Evolutionary conservation across 2,329 filamentous ascomycete genomes (phyloP).

Genomic region (Neoscytalidium dimidiatum): DNA sequence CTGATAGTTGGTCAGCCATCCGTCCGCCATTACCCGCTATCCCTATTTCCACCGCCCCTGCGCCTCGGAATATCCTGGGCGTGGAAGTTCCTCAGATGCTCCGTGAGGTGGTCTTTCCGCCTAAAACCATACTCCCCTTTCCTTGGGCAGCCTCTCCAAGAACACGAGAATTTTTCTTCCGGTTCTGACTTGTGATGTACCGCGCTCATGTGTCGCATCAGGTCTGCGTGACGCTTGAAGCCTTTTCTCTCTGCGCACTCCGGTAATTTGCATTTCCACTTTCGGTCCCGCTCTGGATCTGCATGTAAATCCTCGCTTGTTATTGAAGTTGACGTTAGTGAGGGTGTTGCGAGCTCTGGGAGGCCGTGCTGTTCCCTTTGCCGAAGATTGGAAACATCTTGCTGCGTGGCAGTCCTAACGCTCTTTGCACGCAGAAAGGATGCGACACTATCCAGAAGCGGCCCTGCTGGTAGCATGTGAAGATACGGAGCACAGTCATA

Average conservation of each 20-base stretch:
- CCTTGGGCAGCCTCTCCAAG: not conserved
- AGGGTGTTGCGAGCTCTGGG: too few species aligned
- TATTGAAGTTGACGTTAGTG: too few species aligned
- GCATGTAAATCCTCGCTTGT: too few species aligned
- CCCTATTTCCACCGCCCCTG: not conserved
- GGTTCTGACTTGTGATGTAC: not conserved
- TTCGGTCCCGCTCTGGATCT: too few species aligned
- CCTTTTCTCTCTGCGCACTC: not conserved
- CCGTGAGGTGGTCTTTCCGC: constrained; percentile 58
- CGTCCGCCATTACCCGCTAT: not conserved
- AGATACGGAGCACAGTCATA: too few species aligned
- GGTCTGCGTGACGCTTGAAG: constrained; percentile 10
- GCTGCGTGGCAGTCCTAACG: too few species aligned
- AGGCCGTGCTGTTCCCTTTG: too few species aligned
- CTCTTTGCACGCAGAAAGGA: too few species aligned
- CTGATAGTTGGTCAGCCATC: not conserved
- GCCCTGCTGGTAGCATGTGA: too few species aligned
- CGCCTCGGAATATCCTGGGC: constrained; percentile 48
- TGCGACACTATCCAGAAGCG: too few species aligned
- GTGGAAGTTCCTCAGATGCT: constrained; percentile 60
- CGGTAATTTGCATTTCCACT: not conserved
- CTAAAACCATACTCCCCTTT: constrained; percentile 48
- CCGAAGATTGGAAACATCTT: too few species aligned
- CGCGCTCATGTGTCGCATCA: constrained; percentile 9
- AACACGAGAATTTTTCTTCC: constrained; percentile 1